These are phyloP conservation scores for Magnolia changhungtana DNA, from an alignment of 164 flowering plant species.

Conservation along the genomic window DNA sequence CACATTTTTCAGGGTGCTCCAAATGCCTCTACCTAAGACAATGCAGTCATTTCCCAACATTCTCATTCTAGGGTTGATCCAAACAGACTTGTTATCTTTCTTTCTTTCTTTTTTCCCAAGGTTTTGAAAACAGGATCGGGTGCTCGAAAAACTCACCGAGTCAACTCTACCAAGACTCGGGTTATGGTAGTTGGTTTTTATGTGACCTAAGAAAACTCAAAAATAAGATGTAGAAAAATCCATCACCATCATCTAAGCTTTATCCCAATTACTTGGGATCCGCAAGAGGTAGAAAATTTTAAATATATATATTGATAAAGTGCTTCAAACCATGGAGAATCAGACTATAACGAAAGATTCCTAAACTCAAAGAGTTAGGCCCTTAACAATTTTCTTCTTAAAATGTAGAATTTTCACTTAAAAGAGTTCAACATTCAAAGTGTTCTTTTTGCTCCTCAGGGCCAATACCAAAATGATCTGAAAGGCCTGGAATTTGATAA, in stretches of 20 bases:
- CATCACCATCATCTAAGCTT: not conserved
- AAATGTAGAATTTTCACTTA: not conserved
- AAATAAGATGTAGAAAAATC: not conserved
- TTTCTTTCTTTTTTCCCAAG: not conserved
- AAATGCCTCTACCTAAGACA: no score
- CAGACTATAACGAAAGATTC: not conserved
- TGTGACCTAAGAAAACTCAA: not conserved
- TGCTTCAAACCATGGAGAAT: not conserved
- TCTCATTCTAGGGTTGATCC: no score
- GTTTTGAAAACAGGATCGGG: not conserved
- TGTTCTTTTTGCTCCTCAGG: conserved; percentile 31
- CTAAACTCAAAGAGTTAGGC: not conserved
- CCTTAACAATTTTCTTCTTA: not conserved
- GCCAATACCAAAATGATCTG: conserved; percentile 91
- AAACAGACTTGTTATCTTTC: not conserved
- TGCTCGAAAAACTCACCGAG: not conserved
- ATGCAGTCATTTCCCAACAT: no score
- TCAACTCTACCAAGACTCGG: not conserved
- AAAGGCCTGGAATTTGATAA: conserved; percentile 70
- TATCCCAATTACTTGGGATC: not conserved
- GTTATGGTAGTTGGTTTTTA: not conserved
- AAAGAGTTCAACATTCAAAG: not conserved
- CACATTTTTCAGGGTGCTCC: no score
- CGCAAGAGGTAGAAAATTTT: not conserved
- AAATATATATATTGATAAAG: no score